Base-by-base conservation (phyloP, 1,284 basidiomycete genomes). In the Cryptococcus maquisensis region DNA sequence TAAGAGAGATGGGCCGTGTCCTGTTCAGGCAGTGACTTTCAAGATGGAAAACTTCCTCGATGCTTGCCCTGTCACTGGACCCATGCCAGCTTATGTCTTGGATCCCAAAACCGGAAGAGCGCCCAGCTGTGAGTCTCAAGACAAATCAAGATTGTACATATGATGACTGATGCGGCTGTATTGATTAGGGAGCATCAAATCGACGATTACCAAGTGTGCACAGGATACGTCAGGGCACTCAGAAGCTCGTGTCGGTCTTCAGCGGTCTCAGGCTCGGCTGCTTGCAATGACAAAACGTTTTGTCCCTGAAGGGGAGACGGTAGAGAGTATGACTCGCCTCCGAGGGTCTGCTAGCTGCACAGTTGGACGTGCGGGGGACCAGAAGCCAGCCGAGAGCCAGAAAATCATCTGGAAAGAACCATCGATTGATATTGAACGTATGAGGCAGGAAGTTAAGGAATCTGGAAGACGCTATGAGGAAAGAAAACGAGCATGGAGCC, bases 21-120 rank as follows among this genome's bases (percentile, higher is more conserved):
- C 81, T 79, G 1, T 81, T 36, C 74, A 77, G 6, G 78, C 81
- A 51, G 64, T 84, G 16, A 66, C 76, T 20, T 62, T 84, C 16
- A 62, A 54, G 1, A 59, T 77, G 37, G 60, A 58, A 20, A 79
- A 75, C 62, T 71, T 64, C 51, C 54, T 80, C 23, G 67, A 76
- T 46, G 76, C 68, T 16, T 45, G 66, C 26, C 53, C 32, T 1
- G 73, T 78, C 4, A 35, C 37, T 0, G 65, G 66, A 4, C 51
- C 55, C 0, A 44, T 44, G 54, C 71, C 13, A 52, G 56, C 9
- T 69, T 74, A 26, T 64, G 24, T 61, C 3, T 54, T 55, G 12
- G 60, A 64, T 55, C 9, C 55, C 56, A 10, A 54, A 46, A 9
- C 50, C 62, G 18, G 59, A 56, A 7, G 23, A 26, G 50, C 57